Percentiles rank a stretch among this genome's conserved stretches.
Evolutionary conservation across 2,329 filamentous ascomycete genomes (phyloP).

Genomic region (Diaporthe sp.): DNA sequence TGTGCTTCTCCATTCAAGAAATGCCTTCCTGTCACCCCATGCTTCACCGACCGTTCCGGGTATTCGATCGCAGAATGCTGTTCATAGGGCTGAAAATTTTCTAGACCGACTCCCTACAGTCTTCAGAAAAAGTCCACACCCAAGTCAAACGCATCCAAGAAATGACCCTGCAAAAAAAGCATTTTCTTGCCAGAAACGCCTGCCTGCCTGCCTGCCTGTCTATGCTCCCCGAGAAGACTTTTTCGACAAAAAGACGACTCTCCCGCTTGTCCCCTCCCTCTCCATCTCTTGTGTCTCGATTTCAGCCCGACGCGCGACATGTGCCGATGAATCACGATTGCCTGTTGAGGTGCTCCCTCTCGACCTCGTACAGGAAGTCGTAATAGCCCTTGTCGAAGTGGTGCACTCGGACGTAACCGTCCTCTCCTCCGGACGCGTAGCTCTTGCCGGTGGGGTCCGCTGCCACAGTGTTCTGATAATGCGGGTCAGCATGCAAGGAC

Average conservation of each 20-base stretch:
- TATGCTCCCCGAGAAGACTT: slow-evolving; percentile 37
- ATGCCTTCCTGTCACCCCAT: slow-evolving; percentile 11
- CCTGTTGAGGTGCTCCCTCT: slow-evolving; percentile 79
- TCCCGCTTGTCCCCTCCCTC: slow-evolving; percentile 17
- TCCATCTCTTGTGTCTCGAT: slow-evolving; percentile 6
- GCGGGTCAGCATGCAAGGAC: background rate
- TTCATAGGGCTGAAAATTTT: slow-evolving; percentile 10
- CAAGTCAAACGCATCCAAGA: background rate
- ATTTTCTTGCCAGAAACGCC: slow-evolving; percentile 40
- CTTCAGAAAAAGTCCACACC: background rate
- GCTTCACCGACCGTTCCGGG: slow-evolving; percentile 13
- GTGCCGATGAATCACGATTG: slow-evolving; percentile 44
- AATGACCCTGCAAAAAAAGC: slow-evolving; percentile 26
- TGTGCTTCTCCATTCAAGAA: slow-evolving; percentile 9
- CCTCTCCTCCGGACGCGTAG: slow-evolving; percentile 96
- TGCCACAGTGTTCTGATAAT: slow-evolving; percentile 84
- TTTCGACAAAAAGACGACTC: slow-evolving; percentile 36
- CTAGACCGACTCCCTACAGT: slow-evolving; percentile 5
- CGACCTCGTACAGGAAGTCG: slow-evolving; percentile 98
- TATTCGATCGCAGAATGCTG: slow-evolving; percentile 32
- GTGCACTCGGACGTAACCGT: slow-evolving; percentile 98
- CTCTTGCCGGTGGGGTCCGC: slow-evolving; percentile 91
- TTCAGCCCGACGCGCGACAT: background rate
- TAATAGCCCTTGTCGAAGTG: slow-evolving; percentile 99
- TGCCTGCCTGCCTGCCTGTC: slow-evolving; percentile 33